Evolutionary conservation across 495 filamentous ascomycete species (phyloP).

Genomic region (Penicillium alfredii): DNA sequence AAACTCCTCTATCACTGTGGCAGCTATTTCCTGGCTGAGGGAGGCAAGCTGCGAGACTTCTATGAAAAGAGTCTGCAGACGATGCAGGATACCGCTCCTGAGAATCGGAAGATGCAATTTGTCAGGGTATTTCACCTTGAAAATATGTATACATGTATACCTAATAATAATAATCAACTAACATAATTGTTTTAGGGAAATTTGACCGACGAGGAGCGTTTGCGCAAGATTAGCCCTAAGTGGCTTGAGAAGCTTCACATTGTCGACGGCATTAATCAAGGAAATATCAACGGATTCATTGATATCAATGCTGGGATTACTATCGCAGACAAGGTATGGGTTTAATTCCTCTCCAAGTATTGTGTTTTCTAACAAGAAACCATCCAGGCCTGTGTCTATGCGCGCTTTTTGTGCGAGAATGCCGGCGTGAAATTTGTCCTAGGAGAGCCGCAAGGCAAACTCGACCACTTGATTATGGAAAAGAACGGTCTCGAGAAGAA

Average conservation of each 20-base stretch:
- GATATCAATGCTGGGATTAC: slow-evolving; percentile 13
- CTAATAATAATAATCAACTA: not conserved
- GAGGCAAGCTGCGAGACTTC: slow-evolving; percentile 4
- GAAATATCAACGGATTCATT: slow-evolving; percentile 11
- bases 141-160: no score
- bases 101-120: slow-evolving; percentile 12
- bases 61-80: slow-evolving; percentile 10
- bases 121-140: slow-evolving; percentile 5
- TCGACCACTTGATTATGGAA: slow-evolving; percentile 5
- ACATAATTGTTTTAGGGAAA: slow-evolving; percentile 1
- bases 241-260: slow-evolving; percentile 12
- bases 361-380: no score
- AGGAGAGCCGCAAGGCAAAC: slow-evolving; percentile 10
- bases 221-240: slow-evolving; percentile 1
- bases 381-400: slow-evolving; percentile 14
- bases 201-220: slow-evolving; percentile 5
- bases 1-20: slow-evolving; percentile 10
- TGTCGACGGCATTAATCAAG: slow-evolving; percentile 9
- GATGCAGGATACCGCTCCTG: slow-evolving; percentile 13
- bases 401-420: slow-evolving; percentile 11
- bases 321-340: slow-evolving; percentile 9
- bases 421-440: slow-evolving; percentile 16
- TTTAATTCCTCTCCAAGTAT: not conserved
- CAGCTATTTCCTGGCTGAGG: slow-evolving; percentile 10
- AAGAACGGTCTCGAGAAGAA: slow-evolving; percentile 1